Base-by-base conservation (phyloP, 2,329 filamentous ascomycete species). In the Trichoderma oligosporum region DNA sequence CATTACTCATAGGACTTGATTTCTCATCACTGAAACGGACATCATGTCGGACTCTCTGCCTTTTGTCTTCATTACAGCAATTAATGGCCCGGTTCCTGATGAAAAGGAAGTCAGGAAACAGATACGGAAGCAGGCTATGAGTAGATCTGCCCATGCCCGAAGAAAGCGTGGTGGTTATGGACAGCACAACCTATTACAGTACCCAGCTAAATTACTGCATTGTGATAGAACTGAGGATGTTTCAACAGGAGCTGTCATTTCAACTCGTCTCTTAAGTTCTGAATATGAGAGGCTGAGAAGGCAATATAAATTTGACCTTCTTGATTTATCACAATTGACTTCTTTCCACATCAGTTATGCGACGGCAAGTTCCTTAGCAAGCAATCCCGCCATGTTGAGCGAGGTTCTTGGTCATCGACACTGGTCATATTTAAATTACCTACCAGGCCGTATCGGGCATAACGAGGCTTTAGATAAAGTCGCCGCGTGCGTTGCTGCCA, bases 111-210 rank as follows among this genome's bases (percentile, higher is more conserved):
- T 35, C 7, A 49, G 54, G 38, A 47, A 42, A 16, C 54, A 25
- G 22, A 56, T 56, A 41, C 44, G 54, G n/a, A 47, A 35, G 8
- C 54, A 56, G 35, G 54, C 54, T 4, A 56, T 56, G 54, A 56
- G 54, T 45, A 42, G 25, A 16, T 6, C 25, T 11, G 54, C 54
- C 24, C 29, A 48, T 24, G 44, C 45, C 25, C 48, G 54, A n/a
- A 20, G 27, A n/a, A 47, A 56, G 29, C 35, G 45, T 41, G 54
- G 54, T 33, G 44, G 20, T 4, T 56, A 56, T 27, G 54, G 54
- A 35, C 31, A 56, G 7, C 44, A 48, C n/a, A 56, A 56, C n/a
- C 22, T 56, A 29, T 41, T 56, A 14, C 54, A 56, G 3, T 41
- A 41, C 12, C 54, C 54, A 7, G 18, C n/a, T 29, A 35, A 42